Percentiles rank a stretch among this genome's conserved stretches.
Conservation (phyloP, 306 rosid genomes). For the Inga oerstediana region DNA sequence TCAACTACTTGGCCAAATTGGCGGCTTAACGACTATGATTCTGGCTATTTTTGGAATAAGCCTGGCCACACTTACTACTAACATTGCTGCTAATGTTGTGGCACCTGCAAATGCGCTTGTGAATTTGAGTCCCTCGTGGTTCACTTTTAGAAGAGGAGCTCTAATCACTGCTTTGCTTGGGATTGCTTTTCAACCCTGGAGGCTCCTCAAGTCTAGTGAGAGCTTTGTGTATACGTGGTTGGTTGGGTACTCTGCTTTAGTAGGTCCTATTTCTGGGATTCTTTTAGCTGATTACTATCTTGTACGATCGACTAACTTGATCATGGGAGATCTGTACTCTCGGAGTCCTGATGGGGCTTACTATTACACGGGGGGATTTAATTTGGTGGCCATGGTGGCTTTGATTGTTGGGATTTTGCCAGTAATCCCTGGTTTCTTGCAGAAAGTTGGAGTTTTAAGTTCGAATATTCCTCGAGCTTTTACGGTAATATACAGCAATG, state of each 20-base stretch:
- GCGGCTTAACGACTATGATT: constrained; percentile 65
- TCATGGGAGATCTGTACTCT: constrained; percentile 68
- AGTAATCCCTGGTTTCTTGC: constrained; percentile 82
- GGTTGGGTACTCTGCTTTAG: constrained; percentile 82
- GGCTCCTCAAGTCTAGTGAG: constrained; percentile 87
- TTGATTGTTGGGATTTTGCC: constrained; percentile 72
- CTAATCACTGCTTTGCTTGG: constrained; percentile 77
- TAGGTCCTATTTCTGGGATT: constrained; percentile 90
- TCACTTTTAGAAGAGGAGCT: constrained; percentile 78
- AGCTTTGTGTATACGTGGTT: constrained; percentile 92
- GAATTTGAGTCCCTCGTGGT: constrained; percentile 68
- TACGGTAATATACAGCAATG: constrained; percentile 72
- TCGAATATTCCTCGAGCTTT: constrained; percentile 45
- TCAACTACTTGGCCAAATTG: constrained; percentile 70
- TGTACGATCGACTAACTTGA: constrained; percentile 41
- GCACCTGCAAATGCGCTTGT: constrained; percentile 94
- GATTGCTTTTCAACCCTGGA: constrained; percentile 88
- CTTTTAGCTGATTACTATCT: constrained; percentile 78
- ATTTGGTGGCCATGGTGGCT: constrained; percentile 71
- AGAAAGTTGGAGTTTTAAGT: constrained; percentile 57
- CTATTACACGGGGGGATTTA: constrained; percentile 65
- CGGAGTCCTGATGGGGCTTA: constrained; percentile 63
- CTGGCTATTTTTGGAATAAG: constrained; percentile 80
- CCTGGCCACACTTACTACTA: constrained; percentile 79
- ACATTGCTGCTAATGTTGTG: constrained; percentile 91